A percentile compares a stretch with the other conserved stretches of the same genome.
These are phyloP conservation scores for Podospora pseudopauciseta DNA, from an alignment of 495 filamentous ascomycete genomes.

Conservation along the genomic window DNA sequence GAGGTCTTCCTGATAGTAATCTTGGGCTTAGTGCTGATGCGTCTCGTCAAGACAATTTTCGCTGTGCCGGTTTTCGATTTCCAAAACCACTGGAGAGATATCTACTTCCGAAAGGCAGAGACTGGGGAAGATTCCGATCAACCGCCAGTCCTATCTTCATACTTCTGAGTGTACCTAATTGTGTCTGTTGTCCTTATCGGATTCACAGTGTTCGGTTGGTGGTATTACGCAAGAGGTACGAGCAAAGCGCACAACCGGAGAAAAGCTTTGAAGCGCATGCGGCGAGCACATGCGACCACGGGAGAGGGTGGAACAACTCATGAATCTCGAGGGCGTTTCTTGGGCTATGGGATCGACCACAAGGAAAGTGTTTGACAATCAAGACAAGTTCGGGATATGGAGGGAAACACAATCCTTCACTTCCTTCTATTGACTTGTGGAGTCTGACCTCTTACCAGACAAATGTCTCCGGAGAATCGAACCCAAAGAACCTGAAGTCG, in stretches of 20 bases:
- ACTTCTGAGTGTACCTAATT: not conserved
- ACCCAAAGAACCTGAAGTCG: not conserved
- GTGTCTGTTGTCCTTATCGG: not conserved
- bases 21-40: not conserved
- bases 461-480: too few species aligned
- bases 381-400: too few species aligned
- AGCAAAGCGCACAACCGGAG: not conserved
- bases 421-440: too few species aligned
- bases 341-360: too few species aligned
- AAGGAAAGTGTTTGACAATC: too few species aligned
- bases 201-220: not conserved
- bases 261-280: not conserved
- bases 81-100: constrained; percentile 4
- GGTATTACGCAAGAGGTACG: not conserved
- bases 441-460: too few species aligned
- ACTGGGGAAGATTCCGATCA: not conserved
- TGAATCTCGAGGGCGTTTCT: too few species aligned
- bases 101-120: not conserved
- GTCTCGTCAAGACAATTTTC: constrained; percentile 11
- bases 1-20: not conserved
- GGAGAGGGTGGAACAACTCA: not conserved
- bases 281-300: not conserved
- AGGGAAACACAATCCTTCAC: too few species aligned
- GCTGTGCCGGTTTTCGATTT: constrained; percentile 18
- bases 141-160: not conserved